These are phyloP conservation scores for Cladosporium sphaerospermum DNA, from an alignment of 2,329 filamentous ascomycete species.

Conservation along the genomic window DNA sequence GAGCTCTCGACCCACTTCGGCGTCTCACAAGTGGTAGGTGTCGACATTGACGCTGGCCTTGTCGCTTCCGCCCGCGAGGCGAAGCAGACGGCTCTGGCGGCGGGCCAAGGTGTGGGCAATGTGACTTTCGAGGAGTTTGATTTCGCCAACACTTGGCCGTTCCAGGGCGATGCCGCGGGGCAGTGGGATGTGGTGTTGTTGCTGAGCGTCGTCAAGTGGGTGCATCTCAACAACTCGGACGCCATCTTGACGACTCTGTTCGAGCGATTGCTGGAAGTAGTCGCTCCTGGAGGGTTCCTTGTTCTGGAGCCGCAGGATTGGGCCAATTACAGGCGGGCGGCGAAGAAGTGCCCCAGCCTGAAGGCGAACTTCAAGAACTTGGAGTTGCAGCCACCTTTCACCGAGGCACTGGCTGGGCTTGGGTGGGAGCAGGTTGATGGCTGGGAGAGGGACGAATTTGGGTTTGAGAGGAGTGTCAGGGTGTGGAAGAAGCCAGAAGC, in stretches of 20 bases:
- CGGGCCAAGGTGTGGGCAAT: not conserved
- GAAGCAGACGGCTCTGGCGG: not conserved
- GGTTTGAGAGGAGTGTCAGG: conserved; percentile 7
- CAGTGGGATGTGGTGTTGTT: conserved; percentile 3
- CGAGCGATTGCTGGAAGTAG: not conserved
- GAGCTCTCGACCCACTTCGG: conserved; percentile 8
- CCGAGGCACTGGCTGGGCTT: not conserved
- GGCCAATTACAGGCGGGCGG: conserved; percentile 5
- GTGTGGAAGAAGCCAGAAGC: conserved; percentile 1
- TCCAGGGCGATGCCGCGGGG: not conserved
- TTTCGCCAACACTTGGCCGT: conserved; percentile 11
- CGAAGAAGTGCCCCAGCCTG: conserved; percentile 7
- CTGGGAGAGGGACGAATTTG: conserved; percentile 10
- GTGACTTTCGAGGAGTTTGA: conserved; percentile 8
- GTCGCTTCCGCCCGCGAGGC: conserved; percentile 1
- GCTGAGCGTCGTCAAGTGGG: conserved; percentile 8
- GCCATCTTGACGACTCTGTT: conserved; percentile 1
- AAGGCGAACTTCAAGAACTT: conserved; percentile 5
- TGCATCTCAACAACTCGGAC: conserved; percentile 8
- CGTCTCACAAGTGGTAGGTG: conserved; percentile 1
- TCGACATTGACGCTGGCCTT: conserved; percentile 1
- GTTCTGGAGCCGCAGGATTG: conserved; percentile 7
- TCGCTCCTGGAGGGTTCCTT: conserved; percentile 3
- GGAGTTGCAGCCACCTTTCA: conserved; percentile 3
- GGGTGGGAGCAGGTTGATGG: conserved; percentile 9